Evolutionary conservation across 1,284 basidiomycete species (phyloP), one percentile per base, ranked within the genome.

Genomic region (Boletus albobrunnescens): DNA sequence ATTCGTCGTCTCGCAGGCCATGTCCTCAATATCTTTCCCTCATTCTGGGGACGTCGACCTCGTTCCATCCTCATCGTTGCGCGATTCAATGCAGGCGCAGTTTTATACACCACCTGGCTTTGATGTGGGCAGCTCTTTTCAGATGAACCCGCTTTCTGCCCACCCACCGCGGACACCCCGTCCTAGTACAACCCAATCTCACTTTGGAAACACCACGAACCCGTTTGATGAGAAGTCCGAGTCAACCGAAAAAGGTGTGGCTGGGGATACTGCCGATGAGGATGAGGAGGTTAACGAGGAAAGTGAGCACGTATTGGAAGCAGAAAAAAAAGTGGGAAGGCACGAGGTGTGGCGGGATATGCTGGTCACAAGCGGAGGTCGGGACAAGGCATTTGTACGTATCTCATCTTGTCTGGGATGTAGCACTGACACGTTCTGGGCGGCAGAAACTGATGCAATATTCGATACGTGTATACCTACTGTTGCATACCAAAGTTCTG

Each of bases 351-450:
- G 84, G 86, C 74, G 79, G 54, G 87, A 90, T 50, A 76, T 91
- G 64, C 69, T 91, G 43, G 72, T 79, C 56, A 83, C 84, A 13
- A 85, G 83, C 54, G 75, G 79, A 53, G 87, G 87, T 36, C 74
- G 88, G 55, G 88, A 91, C 65, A 91, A 91, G 67, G 79, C 82
- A 23, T 84, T 91, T 60, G 88, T 90, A 68, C 62, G 85, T 77
- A 48, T 53, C 30, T 41, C 31, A 27, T 36, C 24, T 24, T 12
- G 16, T 36, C 2, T 22, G 23, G 16, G 30, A 10, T 26, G 40
- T 31, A 37, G 19, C 24, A 24, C 52, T 56, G 48, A 57, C 42
- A 8, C 20, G 5, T 38, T 39, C 17, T 37, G 23, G 41, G 33
- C 26, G 35, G 22, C 51, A 90, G 87, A 91, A 91, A 90, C 59